Evolutionary conservation across 176 grass and related monocot genomes (phyloP), one percentile per base, ranked within the genome.

Genomic region (Carex kokanica): DNA sequence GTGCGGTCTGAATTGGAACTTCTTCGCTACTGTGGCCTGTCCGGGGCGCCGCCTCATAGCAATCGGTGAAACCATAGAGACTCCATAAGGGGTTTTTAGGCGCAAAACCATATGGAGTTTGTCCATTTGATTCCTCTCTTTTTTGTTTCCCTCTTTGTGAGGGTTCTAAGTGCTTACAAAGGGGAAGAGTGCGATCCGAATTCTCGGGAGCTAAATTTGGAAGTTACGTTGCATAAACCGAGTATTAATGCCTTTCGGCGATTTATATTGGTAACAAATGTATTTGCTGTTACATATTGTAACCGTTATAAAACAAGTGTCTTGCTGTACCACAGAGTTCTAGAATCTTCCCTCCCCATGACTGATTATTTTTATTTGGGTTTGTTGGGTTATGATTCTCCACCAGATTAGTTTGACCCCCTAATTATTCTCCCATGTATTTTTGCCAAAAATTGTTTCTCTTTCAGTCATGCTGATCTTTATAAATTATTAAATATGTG

Each of bases 61-160:
- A 49, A 77, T 54, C 29, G 73, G 73, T 31, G 73, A 23, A 31
- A 77, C 49, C 49, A 77, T 55, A 12, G 73, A 53, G 24, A 77
- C 73, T 77, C 73, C 49, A 55, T 53, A 77, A 53, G 73, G 24
- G 23, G 73, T 29, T 55, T 55, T 77, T 52, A 56, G 73, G 15
- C 73, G n/a, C 73, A 77, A 77, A 54, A 77, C 49, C 73, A 31
- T 77, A 55, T 77, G 73, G 73, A 77, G 73, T 17, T 54, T 77
- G 49, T 49, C 73, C 73, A 77, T 77, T 27, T 17, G 5, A 55
- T 3, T 74, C 31, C 29, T 13, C n/a, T n/a, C 16, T 8, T 73
- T 49, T 21, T 43, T 20, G 10, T 25, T 25, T 51, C 18, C 18
- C 66, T 43, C 66, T 70, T 21, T 21, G 13, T 17, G 23, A 52